A percentile compares a stretch with the other conserved stretches of the same genome.
phyloP scores from a whole-genome alignment of 495 filamentous ascomycete species.

The Chaetomium fimeti region DNA sequence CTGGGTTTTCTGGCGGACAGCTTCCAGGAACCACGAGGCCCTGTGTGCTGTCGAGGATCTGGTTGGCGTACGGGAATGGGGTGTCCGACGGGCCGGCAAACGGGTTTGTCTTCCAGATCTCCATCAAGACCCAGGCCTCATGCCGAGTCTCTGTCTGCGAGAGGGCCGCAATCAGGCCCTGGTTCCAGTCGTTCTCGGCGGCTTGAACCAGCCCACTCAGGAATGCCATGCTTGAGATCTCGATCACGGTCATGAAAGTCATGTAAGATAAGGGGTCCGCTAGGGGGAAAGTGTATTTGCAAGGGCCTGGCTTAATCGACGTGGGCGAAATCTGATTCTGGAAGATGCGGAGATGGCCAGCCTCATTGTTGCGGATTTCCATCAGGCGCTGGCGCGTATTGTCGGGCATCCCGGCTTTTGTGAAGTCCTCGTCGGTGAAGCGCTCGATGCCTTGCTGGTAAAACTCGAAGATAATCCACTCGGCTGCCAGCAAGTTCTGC shows the following conservation, averaged over 20 bases:
- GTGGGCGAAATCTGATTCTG: conserved; percentile 52
- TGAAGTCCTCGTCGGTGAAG: conserved; percentile 46
- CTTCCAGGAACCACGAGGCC: conserved; percentile 48
- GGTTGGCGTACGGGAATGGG: conserved; percentile 53
- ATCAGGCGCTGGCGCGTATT: conserved; percentile 50
- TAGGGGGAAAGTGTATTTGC: conserved; percentile 49
- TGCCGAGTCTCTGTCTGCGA: conserved; percentile 52
- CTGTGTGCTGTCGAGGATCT: conserved; percentile 54
- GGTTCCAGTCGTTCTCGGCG: conserved; percentile 39
- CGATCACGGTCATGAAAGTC: conserved; percentile 48
- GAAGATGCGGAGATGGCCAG: conserved; percentile 57
- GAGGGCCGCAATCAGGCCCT: conserved; percentile 50
- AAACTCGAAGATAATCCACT: conserved; percentile 57
- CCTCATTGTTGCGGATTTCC: conserved; percentile 58
- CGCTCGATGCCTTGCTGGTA: conserved; percentile 53
- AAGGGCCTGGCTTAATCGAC: conserved; percentile 53
- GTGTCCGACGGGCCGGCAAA: conserved; percentile 54
- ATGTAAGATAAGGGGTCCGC: conserved; percentile 43
- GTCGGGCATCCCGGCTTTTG: conserved; percentile 43
- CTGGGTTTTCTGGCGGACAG: conserved; percentile 51
- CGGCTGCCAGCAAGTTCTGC: conserved; percentile 55
- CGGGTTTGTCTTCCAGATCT: conserved; percentile 50
- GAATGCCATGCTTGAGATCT: conserved; percentile 56
- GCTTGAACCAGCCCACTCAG: conserved; percentile 51
- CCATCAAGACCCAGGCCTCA: conserved; percentile 52